A percentile compares a stretch with the other conserved stretches of the same genome.
phyloP scores from a whole-genome alignment of 176 grass and related monocot genomes.

The Echinochloa phyllopogon region DNA sequence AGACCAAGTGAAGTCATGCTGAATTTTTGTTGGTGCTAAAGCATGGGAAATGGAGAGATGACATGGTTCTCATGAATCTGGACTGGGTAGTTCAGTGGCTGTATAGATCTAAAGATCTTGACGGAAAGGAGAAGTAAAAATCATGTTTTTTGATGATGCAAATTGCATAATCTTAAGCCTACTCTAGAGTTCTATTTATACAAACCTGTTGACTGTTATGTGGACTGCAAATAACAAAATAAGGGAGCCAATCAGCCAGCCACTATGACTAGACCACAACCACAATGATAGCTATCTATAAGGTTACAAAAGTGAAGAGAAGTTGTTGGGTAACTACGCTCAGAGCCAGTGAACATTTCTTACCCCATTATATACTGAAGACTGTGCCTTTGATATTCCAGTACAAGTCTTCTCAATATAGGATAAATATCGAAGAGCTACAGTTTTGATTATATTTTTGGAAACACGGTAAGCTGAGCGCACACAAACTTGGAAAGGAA shows the following conservation, averaged over 20 bases:
- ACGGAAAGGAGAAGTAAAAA: too few relatives aligned
- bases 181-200: too few relatives aligned
- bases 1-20: background rate
- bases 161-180: background rate
- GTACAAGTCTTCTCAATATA: background rate
- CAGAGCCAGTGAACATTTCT: background rate
- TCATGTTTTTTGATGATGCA: background rate
- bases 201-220: too few relatives aligned
- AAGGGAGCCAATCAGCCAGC: too few relatives aligned
- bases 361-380: background rate
- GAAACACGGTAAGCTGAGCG: background rate
- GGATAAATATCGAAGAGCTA: background rate
- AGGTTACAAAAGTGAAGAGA: background rate
- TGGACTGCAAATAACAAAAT: background rate
- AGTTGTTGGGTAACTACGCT: background rate
- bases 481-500: background rate
- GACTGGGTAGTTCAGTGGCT: too few relatives aligned
- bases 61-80: too few relatives aligned
- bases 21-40: too few relatives aligned
- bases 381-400: background rate
- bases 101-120: too few relatives aligned
- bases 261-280: background rate
- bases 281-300: background rate
- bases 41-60: too few relatives aligned
- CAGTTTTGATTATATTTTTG: background rate